These are phyloP conservation scores for Lagenidium sp. DNA, from an alignment of 352 stramenopile genomes.

Conservation along the genomic window DNA sequence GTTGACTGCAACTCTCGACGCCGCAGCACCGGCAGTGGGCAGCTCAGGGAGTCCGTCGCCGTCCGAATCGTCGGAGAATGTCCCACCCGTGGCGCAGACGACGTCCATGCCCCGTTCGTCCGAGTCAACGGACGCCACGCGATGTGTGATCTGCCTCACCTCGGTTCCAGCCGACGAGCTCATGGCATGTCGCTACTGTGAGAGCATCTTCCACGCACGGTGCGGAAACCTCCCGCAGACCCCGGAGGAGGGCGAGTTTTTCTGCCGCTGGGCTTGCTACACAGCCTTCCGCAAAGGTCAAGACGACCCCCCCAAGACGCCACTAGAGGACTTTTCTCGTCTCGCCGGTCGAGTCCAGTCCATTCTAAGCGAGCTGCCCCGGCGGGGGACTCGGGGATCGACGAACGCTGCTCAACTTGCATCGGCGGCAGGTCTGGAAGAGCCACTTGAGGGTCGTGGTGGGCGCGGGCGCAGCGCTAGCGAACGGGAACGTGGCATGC, in stretches of 20 bases:
- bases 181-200: conserved; percentile 47
- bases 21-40: neutral
- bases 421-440: too few species aligned
- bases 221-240: conserved; percentile 56
- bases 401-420: too few species aligned
- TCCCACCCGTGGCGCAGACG: conserved; percentile 1
- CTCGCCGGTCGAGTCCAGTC: conserved; percentile 10
- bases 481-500: conserved; percentile 1
- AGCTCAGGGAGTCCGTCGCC: neutral
- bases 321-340: conserved; percentile 8
- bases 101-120: neutral
- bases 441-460: too few species aligned
- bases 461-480: too few species aligned
- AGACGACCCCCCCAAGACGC: conserved; percentile 3
- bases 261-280: conserved; percentile 62
- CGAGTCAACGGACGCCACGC: conserved; percentile 2
- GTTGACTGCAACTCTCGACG: too few species aligned
- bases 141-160: conserved; percentile 5
- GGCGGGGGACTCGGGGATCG: too few species aligned
- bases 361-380: conserved; percentile 7
- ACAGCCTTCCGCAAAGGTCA: conserved; percentile 30
- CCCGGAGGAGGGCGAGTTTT: conserved; percentile 54
- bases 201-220: conserved; percentile 41
- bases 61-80: conserved; percentile 3
- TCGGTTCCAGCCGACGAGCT: conserved; percentile 13